phyloP scores from a whole-genome alignment of 2,329 filamentous ascomycete species.

The Fusarium penzigii region DNA sequence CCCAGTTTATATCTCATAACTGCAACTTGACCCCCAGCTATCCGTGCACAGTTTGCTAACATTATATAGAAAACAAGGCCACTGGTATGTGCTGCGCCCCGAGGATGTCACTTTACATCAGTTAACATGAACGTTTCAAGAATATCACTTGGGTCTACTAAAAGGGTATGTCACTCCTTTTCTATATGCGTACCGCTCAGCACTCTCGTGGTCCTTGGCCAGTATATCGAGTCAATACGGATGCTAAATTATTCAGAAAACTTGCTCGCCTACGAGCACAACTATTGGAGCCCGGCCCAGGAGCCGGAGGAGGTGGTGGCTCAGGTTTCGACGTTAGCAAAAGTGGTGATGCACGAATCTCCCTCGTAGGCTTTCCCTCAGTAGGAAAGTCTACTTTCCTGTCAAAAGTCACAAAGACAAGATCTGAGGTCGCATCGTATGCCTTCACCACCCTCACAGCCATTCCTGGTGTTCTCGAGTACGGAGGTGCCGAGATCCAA shows the following conservation, averaged over 20 bases:
- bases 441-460: slow-evolving; percentile 97
- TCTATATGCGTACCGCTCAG: background rate
- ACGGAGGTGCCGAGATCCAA: slow-evolving; percentile 97
- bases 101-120: background rate
- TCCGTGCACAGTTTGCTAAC: background rate
- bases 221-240: background rate
- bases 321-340: slow-evolving; percentile 93
- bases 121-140: slow-evolving; percentile 47
- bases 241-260: slow-evolving; percentile 61
- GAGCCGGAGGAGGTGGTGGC: slow-evolving; percentile 75
- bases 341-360: slow-evolving; percentile 93
- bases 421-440: slow-evolving; percentile 93
- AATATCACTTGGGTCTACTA: slow-evolving; percentile 95
- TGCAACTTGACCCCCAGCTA: no score
- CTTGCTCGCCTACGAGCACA: slow-evolving; percentile 93
- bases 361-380: slow-evolving; percentile 96
- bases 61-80: slow-evolving; percentile 84
- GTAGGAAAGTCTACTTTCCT: slow-evolving; percentile 98
- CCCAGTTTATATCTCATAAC: no score
- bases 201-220: background rate
- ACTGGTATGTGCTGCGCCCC: slow-evolving; percentile 67
- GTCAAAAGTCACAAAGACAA: slow-evolving; percentile 98
- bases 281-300: slow-evolving; percentile 84
- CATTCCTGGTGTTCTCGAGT: slow-evolving; percentile 95
- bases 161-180: slow-evolving; percentile 72